phyloP scores from a whole-genome alignment of 1,284 basidiomycete genomes.

The Apiotrichum porosum region DNA sequence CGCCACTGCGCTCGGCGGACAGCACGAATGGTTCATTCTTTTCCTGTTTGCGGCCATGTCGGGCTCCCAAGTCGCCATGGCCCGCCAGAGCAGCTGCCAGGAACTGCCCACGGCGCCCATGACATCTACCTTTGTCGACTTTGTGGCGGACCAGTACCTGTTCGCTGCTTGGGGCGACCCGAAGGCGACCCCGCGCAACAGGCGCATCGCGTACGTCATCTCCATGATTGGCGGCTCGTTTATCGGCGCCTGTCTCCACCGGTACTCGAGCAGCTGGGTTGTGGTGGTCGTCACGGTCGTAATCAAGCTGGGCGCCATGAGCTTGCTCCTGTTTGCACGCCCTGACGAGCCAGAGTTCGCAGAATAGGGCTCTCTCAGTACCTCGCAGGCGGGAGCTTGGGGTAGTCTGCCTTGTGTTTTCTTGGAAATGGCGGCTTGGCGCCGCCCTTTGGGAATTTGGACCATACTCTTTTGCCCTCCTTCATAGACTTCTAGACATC shows the following conservation, averaged over 20 bases:
- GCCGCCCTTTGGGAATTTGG: no score
- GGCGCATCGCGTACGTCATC: slow-evolving; percentile 33
- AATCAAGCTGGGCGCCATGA: slow-evolving; percentile 29
- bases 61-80: slow-evolving; percentile 46
- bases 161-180: slow-evolving; percentile 26
- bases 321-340: slow-evolving; percentile 14
- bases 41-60: slow-evolving; percentile 42
- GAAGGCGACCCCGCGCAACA: slow-evolving; percentile 33
- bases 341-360: slow-evolving; percentile 2
- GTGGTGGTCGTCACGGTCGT: slow-evolving; percentile 34
- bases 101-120: slow-evolving; percentile 43
- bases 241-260: slow-evolving; percentile 37
- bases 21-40: slow-evolving; percentile 39
- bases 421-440: no score
- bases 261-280: slow-evolving; percentile 30
- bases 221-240: slow-evolving; percentile 41
- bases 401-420: no score
- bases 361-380: no score
- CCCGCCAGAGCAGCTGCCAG: slow-evolving; percentile 31
- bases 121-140: slow-evolving; percentile 44
- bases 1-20: slow-evolving; percentile 17
- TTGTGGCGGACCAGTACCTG: slow-evolving; percentile 41
- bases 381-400: no score
- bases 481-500: no score
- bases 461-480: no score